phyloP scores from a whole-genome alignment of 345 rosid species.

The Populus davidiana region DNA sequence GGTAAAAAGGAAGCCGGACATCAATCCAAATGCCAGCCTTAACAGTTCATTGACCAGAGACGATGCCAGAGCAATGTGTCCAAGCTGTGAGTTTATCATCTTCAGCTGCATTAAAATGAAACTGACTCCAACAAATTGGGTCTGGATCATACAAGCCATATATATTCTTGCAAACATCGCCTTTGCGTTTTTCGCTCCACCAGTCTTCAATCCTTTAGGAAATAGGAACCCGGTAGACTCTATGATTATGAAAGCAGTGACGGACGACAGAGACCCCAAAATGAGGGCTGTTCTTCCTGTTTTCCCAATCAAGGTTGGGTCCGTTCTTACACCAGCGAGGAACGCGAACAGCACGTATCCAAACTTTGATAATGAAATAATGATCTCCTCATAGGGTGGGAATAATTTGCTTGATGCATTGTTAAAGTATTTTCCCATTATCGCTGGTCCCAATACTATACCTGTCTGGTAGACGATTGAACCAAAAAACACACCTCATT shows the following conservation, averaged over 20 bases:
- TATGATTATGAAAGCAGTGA: too few species aligned
- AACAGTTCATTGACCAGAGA: constrained; percentile 9
- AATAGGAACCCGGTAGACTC: background rate
- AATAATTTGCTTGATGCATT: constrained; percentile 6
- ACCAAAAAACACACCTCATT: background rate
- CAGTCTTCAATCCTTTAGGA: background rate
- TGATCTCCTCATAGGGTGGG: constrained; percentile 8
- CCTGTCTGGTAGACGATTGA: constrained; percentile 23
- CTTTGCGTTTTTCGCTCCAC: background rate
- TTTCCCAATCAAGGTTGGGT: background rate
- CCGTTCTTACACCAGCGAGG: constrained; percentile 31
- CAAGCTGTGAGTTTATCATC: constrained; percentile 33
- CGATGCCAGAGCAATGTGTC: constrained; percentile 34
- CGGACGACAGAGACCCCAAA: too few species aligned
- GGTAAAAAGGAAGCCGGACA: background rate
- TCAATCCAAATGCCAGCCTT: background rate
- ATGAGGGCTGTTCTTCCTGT: background rate
- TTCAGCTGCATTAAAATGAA: constrained; percentile 12
- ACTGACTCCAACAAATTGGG: constrained; percentile 24
- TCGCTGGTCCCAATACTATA: constrained; percentile 24
- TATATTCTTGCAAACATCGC: too few species aligned
- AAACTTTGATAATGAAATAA: constrained; percentile 17
- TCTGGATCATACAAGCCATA: background rate
- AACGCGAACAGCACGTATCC: constrained; percentile 31
- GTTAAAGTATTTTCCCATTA: constrained; percentile 14